Base-by-base conservation (phyloP, 1,139 yeast genomes). In the Candida albicans region DNA sequence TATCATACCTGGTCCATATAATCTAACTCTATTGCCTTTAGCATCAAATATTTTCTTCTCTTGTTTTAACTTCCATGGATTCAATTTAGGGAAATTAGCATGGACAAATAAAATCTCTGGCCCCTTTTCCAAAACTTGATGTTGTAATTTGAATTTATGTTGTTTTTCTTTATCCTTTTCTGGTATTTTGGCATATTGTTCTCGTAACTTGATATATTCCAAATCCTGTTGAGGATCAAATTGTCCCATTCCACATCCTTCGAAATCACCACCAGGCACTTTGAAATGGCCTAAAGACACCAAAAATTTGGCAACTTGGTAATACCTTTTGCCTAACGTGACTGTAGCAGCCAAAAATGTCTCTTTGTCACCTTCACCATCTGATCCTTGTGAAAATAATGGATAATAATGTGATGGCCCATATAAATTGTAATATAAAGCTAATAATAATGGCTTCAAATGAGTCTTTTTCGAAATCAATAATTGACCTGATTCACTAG, bases 281-380 rank as follows among this genome's bases (percentile, higher is more conserved):
- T 71, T 67, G 45, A 78, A 70, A 50, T 73, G 70, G 4, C 86
- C 87, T 53, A 77, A 67, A 0, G 86, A 82, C 47, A 70, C 68
- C 37, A 79, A 59, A 49, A 78, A 79, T 48, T 67, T 73, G 39
- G 79, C 76, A n/a, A 87, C 89, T 61, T 85, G 91, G 57, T 87
- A 86, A 51, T 70, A 84, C 1, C 79, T 70, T 40, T 81, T 76
- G 8, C 69, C 66, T 43, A 84, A 64, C 2, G 85, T 87, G 37
- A 77, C 76, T 0, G 95, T 84, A 0, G 93, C 91, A 0, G 96
- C 91, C 43, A 87, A 68, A 57, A 87, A 89, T 0, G 96, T 87
- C 59, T 89, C 96, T 60, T 88, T 89, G 61, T 89, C 96, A 49
- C 96, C 96, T 66, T 87, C 95, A 35, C 96, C 96, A 45, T 83